phyloP scores from a whole-genome alignment of 176 grass and related monocot genomes.

The Ensete glaucum region DNA sequence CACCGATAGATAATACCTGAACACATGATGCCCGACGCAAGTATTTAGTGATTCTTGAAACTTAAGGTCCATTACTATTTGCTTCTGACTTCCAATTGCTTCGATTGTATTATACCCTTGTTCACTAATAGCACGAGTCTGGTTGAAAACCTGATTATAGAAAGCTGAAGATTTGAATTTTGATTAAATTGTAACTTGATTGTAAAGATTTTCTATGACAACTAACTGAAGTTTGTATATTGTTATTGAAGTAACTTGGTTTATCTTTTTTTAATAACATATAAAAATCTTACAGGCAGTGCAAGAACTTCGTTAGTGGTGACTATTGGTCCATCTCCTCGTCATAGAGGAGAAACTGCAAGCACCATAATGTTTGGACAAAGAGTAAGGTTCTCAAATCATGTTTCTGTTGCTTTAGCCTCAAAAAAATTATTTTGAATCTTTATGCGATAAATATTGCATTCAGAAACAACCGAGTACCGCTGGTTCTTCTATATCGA shows the following conservation, averaged over 20 bases:
- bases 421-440: neutral
- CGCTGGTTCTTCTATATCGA: neutral
- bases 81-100: too few species aligned
- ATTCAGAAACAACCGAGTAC: neutral
- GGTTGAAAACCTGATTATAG: neutral
- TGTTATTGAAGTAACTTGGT: neutral
- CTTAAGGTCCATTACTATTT: too few species aligned
- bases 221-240: neutral
- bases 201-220: neutral
- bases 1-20: too few species aligned
- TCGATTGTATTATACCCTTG: neutral
- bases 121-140: neutral
- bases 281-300: conserved; percentile 56
- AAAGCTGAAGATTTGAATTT: neutral
- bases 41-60: too few species aligned
- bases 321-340: conserved; percentile 95
- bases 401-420: conserved; percentile 8
- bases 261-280: conserved; percentile 21
- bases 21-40: too few species aligned
- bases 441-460: neutral
- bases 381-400: conserved; percentile 53
- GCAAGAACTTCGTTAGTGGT: conserved; percentile 98
- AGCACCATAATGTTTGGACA: conserved; percentile 99
- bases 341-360: conserved; percentile 92
- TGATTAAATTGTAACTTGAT: neutral